phyloP scores from a whole-genome alignment of 345 rosid species.

The Camelina hispida region DNA sequence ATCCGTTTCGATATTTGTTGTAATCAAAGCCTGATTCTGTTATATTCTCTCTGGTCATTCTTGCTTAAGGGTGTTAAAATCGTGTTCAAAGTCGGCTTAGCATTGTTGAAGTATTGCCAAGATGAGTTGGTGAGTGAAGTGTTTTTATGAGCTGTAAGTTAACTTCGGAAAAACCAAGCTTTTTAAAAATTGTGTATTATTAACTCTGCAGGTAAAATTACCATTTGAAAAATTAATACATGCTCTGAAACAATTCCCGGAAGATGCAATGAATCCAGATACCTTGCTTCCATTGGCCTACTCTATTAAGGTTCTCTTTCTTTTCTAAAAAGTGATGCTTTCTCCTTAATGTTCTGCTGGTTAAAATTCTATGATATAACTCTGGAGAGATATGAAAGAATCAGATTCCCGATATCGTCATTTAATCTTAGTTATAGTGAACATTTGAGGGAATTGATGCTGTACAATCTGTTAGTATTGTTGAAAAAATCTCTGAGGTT shows the following conservation, averaged over 20 bases:
- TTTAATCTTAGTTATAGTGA: background rate
- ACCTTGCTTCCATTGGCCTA: slow-evolving; percentile 83
- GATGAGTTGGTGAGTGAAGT: slow-evolving; percentile 73
- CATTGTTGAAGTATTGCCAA: slow-evolving; percentile 84
- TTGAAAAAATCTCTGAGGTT: slow-evolving; percentile 1
- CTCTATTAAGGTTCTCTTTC: slow-evolving; percentile 73
- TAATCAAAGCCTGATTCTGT: background rate
- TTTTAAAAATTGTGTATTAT: background rate
- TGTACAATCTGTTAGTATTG: background rate
- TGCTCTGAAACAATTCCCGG: slow-evolving; percentile 88
- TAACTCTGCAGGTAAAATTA: slow-evolving; percentile 49
- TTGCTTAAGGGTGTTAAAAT: slow-evolving; percentile 79
- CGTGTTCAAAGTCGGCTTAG: slow-evolving; percentile 95
- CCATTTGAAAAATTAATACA: slow-evolving; percentile 94
- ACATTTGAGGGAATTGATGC: slow-evolving; percentile 1
- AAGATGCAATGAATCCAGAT: slow-evolving; percentile 93
- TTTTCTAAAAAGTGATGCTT: background rate
- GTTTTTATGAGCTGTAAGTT: background rate
- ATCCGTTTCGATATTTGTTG: background rate
- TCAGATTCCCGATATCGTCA: slow-evolving; percentile 7
- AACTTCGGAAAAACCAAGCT: background rate
- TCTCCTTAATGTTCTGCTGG: background rate
- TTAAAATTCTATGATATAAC: background rate
- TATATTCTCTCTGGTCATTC: background rate
- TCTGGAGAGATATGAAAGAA: slow-evolving; percentile 1